A percentile compares a stretch with the other conserved stretches of the same genome.
phyloP scores from a whole-genome alignment of 306 rosid species.

The Sesbania bispinosa region DNA sequence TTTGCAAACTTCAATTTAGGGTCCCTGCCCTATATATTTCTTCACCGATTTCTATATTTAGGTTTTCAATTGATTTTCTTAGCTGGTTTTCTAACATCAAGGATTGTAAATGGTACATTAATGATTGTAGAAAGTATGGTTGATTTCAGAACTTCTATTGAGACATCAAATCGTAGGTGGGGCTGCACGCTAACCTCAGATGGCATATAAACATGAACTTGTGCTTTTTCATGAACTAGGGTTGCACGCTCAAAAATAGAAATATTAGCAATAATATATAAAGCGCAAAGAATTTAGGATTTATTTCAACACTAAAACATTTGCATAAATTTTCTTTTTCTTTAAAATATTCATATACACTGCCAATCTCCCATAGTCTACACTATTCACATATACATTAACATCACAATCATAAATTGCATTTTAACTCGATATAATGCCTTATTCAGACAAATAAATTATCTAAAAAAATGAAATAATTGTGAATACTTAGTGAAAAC shows the following conservation, averaged over 20 bases:
- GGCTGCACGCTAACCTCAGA: too few relatives aligned
- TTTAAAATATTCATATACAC: too few relatives aligned
- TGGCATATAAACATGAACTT: conserved; percentile 64
- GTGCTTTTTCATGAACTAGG: conserved; percentile 32
- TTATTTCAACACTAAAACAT: background rate
- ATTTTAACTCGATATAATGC: background rate
- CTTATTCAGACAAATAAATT: background rate
- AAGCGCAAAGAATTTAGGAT: background rate
- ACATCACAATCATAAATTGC: background rate
- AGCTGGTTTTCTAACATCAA: conserved; percentile 79
- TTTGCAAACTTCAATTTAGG: too few relatives aligned
- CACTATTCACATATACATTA: background rate
- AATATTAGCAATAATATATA: conserved; percentile 5
- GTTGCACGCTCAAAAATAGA: conserved; percentile 14
- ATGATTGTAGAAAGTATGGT: conserved; percentile 61
- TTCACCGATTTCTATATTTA: too few relatives aligned
- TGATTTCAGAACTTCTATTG: conserved; percentile 47
- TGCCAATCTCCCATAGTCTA: background rate
- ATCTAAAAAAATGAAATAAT: too few relatives aligned
- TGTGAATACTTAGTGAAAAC: too few relatives aligned
- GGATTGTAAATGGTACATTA: too few relatives aligned
- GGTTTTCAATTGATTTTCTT: conserved; percentile 53
- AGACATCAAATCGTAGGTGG: conserved; percentile 40
- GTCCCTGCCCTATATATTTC: too few relatives aligned
- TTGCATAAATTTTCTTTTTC: background rate